A percentile compares a stretch with the other conserved stretches of the same genome.
These are phyloP conservation scores for Epichloe glyceriae DNA, from an alignment of 2,329 filamentous ascomycete genomes.

Conservation along the genomic window DNA sequence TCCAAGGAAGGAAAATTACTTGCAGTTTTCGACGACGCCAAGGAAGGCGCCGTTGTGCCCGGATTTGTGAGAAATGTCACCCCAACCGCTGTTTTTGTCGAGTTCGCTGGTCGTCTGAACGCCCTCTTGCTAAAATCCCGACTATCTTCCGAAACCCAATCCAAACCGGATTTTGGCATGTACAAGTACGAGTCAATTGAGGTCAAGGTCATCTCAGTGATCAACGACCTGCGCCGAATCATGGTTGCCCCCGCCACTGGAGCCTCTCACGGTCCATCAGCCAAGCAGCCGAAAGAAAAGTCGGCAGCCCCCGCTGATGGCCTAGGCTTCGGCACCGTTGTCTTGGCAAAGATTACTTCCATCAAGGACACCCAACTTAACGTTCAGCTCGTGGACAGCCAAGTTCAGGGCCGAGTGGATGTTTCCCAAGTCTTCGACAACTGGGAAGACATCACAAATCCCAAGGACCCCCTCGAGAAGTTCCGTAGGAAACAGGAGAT, in stretches of 20 bases:
- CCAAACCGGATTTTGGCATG: conserved; percentile 64
- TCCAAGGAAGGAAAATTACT: conserved; percentile 60
- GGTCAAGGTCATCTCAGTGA: conserved; percentile 59
- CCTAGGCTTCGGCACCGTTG: conserved; percentile 56
- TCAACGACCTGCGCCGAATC: conserved; percentile 58
- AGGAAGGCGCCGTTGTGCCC: conserved; percentile 52
- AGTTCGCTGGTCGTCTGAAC: conserved; percentile 66
- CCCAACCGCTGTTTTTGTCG: conserved; percentile 69
- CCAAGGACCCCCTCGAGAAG: conserved; percentile 61
- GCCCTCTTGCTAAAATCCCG: conserved; percentile 71
- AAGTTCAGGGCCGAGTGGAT: conserved; percentile 80
- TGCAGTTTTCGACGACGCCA: conserved; percentile 56
- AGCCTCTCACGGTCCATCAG: conserved; percentile 32
- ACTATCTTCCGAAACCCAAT: conserved; percentile 55
- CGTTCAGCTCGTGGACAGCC: conserved; percentile 62
- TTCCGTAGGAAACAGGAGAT: conserved; percentile 63
- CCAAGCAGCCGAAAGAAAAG: conserved; percentile 22
- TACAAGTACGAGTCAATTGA: conserved; percentile 63
- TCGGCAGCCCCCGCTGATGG: conserved; percentile 45
- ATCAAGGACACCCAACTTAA: conserved; percentile 89
- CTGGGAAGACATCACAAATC: conserved; percentile 76
- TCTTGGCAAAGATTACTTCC: conserved; percentile 67
- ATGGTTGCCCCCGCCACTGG: conserved; percentile 37
- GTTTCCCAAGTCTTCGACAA: conserved; percentile 80
- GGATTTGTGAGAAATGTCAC: conserved; percentile 84